phyloP scores from a whole-genome alignment of 495 filamentous ascomycete genomes.

The Penicillium nucicola region DNA sequence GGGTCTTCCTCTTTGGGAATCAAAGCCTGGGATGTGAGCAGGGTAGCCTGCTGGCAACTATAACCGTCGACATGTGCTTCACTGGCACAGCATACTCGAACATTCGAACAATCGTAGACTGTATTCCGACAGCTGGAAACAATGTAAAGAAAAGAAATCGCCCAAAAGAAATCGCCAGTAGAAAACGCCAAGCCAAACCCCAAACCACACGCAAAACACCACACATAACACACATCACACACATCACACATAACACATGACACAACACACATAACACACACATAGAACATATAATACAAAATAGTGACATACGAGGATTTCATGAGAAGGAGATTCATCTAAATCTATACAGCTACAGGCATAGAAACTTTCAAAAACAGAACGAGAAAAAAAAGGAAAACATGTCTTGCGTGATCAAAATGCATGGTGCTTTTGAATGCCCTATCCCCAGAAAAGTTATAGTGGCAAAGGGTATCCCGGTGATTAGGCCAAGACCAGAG shows the following conservation, averaged over 20 bases:
- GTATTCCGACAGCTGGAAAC: too few relatives aligned
- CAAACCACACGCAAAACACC: too few relatives aligned
- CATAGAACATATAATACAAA: conserved; percentile 25
- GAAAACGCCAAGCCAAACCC: too few relatives aligned
- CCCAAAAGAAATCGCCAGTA: too few relatives aligned
- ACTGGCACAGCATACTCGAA: too few relatives aligned
- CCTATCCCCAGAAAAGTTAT: conserved; percentile 24
- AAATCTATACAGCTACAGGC: conserved; percentile 39
- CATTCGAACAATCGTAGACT: too few relatives aligned
- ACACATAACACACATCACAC: conserved; percentile 5
- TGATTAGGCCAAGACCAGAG: conserved; percentile 77
- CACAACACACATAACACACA: conserved; percentile 18
- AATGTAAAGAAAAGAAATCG: too few relatives aligned
- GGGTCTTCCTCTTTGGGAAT: too few relatives aligned
- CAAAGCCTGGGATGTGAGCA: too few relatives aligned
- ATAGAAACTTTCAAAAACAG: conserved; percentile 35
- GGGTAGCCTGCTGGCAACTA: too few relatives aligned
- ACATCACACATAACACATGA: conserved; percentile 16
- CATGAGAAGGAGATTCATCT: conserved; percentile 44
- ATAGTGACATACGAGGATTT: conserved; percentile 34
- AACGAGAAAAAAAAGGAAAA: conserved; percentile 25
- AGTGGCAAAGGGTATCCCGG: conserved; percentile 17
- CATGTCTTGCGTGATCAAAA: conserved; percentile 23
- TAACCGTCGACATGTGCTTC: too few relatives aligned
- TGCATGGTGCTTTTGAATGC: conserved; percentile 15